A percentile compares a stretch with the other conserved stretches of the same genome.
Conservation (phyloP, 768 basidiomycete genomes). For the Panaeolus cyanescens region DNA sequence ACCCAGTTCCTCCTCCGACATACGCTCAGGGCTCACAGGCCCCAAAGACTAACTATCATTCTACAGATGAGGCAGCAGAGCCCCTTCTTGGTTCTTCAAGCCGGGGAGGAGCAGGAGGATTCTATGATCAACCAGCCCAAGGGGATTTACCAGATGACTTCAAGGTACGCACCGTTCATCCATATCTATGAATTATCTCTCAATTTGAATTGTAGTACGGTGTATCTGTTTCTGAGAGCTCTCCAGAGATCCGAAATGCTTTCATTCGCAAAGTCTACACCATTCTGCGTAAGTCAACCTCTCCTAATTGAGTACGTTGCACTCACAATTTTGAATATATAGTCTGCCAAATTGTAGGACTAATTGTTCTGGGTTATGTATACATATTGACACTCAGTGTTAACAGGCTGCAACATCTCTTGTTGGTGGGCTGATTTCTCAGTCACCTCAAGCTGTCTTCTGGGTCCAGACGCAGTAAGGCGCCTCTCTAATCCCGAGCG, state of each 20-base stretch:
- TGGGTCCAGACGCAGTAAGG: constrained; percentile 78
- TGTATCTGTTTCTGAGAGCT: constrained; percentile 75
- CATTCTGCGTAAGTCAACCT: constrained; percentile 75
- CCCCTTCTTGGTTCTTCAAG: constrained; percentile 61
- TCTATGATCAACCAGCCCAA: constrained; percentile 71
- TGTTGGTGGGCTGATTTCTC: constrained; percentile 72
- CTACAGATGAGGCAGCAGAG: constrained; percentile 39
- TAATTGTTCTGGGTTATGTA: neutral
- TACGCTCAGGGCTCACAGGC: constrained; percentile 47
- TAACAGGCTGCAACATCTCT: constrained; percentile 66
- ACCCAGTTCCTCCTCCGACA: constrained; percentile 63
- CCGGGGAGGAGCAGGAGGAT: constrained; percentile 44
- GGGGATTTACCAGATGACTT: constrained; percentile 92
- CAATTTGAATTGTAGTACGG: constrained; percentile 58
- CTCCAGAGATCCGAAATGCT: constrained; percentile 75
- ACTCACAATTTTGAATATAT: constrained; percentile 5
- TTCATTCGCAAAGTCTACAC: constrained; percentile 93
- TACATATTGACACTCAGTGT: constrained; percentile 27
- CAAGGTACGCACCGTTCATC: constrained; percentile 55
- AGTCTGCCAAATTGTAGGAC: constrained; percentile 75
- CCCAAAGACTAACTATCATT: constrained; percentile 30
- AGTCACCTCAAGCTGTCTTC: constrained; percentile 54
- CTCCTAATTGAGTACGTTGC: neutral
- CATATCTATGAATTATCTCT: neutral
- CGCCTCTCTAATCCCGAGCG: neutral